phyloP scores from a whole-genome alignment of 345 rosid species.

The Hypericum androsaemum region DNA sequence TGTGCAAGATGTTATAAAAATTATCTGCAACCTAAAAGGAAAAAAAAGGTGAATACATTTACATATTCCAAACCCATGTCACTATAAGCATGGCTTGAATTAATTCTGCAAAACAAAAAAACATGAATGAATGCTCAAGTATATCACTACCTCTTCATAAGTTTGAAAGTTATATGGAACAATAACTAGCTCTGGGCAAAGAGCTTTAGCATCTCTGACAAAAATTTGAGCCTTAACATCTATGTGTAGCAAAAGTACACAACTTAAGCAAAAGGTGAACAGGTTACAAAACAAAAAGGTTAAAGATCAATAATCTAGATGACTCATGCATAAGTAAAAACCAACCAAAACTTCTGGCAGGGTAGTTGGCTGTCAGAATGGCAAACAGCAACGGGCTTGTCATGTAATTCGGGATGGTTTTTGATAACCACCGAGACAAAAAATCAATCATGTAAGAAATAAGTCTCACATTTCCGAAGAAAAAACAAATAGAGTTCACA shows the following conservation, averaged over 20 bases:
- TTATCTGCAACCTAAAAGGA: slow-evolving; percentile 82
- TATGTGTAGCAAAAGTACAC: slow-evolving; percentile 15
- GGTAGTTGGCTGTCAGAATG: slow-evolving; percentile 95
- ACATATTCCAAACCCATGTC: background rate
- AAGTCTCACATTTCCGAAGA: too few relatives aligned
- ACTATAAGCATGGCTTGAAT: background rate
- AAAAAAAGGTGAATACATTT: slow-evolving; percentile 7
- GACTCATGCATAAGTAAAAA: slow-evolving; percentile 13
- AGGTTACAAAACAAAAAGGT: slow-evolving; percentile 1
- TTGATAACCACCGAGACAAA: slow-evolving; percentile 86
- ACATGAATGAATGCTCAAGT: slow-evolving; percentile 3
- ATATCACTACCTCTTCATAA: slow-evolving; percentile 60
- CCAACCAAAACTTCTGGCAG: slow-evolving; percentile 83
- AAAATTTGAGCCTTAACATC: slow-evolving; percentile 89
- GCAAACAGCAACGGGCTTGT: slow-evolving; percentile 83
- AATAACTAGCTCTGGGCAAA: slow-evolving; percentile 76
- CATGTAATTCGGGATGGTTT: slow-evolving; percentile 54
- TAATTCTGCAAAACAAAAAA: slow-evolving; percentile 5
- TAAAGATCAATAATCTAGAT: slow-evolving; percentile 14
- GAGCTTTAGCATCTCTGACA: slow-evolving; percentile 82
- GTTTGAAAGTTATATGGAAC: slow-evolving; percentile 86
- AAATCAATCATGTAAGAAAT: slow-evolving; percentile 68
- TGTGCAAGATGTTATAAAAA: slow-evolving; percentile 76
- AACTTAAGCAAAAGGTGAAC: slow-evolving; percentile 10
- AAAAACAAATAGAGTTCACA: too few relatives aligned